Conservation (phyloP, 2,329 filamentous ascomycete genomes). For the Aspergillus piperis region DNA sequence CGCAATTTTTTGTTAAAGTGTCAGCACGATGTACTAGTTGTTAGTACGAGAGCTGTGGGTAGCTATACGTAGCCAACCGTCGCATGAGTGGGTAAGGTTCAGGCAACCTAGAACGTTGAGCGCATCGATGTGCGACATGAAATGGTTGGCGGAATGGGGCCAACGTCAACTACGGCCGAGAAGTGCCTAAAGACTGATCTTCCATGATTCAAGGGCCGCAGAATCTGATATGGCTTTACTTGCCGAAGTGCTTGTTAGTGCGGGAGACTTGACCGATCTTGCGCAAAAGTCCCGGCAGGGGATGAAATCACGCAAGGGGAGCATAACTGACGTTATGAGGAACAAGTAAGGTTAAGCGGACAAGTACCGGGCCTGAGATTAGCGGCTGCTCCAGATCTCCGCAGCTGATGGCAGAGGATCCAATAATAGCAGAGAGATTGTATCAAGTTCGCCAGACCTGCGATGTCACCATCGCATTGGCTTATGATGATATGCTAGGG, state of each 20-base stretch:
- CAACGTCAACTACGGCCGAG: neutral
- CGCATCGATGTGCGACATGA: neutral
- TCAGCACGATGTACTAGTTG: neutral
- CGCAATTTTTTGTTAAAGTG: constrained; percentile 15
- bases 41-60: neutral
- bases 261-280: neutral
- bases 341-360: constrained; percentile 16
- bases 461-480: constrained; percentile 20
- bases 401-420: neutral
- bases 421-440: neutral
- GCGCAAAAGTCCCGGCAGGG: neutral
- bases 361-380: constrained; percentile 6
- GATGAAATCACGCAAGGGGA: constrained; percentile 24
- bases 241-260: neutral
- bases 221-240: neutral
- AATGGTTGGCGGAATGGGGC: neutral
- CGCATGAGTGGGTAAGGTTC: neutral
- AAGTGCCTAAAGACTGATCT: neutral
- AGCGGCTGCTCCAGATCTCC: constrained; percentile 2
- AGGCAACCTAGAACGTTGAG: neutral
- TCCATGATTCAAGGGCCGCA: neutral
- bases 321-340: constrained; percentile 26
- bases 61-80: constrained; percentile 8
- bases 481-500: constrained; percentile 19
- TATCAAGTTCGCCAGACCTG: neutral